Percentiles rank a stretch among this genome's conserved stretches.
These are phyloP conservation scores for Nidula microcarpa DNA, from an alignment of 768 basidiomycete species.

Conservation along the genomic window DNA sequence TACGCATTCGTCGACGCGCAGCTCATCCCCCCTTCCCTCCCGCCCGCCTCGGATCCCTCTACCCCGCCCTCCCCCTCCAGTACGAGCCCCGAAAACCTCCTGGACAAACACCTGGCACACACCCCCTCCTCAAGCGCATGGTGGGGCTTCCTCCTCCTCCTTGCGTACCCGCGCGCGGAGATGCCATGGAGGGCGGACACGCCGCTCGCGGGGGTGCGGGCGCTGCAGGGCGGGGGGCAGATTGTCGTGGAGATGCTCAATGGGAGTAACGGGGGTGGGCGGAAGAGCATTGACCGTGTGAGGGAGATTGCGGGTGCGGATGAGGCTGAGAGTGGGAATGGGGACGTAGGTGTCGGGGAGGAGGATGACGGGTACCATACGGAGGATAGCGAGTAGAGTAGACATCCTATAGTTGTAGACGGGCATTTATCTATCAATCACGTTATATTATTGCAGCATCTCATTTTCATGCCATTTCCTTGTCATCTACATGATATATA, in stretches of 20 bases:
- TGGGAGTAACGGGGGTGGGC: conserved; percentile 11
- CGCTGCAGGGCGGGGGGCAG: conserved; percentile 56
- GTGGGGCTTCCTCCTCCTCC: conserved; percentile 72
- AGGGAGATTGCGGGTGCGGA: not conserved
- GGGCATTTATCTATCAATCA: too few relatives aligned
- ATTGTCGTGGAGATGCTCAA: conserved; percentile 54
- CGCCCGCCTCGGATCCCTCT: conserved; percentile 35
- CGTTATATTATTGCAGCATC: too few relatives aligned
- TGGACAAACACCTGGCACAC: conserved; percentile 22
- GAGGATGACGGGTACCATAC: conserved; percentile 58
- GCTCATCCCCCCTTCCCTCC: conserved; percentile 39
- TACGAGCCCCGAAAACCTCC: conserved; percentile 29
- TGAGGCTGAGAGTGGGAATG: not conserved
- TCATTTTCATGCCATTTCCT: too few relatives aligned
- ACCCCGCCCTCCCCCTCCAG: conserved; percentile 22
- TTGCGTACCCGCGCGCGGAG: conserved; percentile 68
- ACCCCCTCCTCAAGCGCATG: conserved; percentile 33
- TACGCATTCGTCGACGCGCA: conserved; percentile 74
- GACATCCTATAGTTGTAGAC: too few relatives aligned
- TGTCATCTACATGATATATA: too few relatives aligned
- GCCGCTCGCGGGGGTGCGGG: conserved; percentile 42
- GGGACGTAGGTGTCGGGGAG: conserved; percentile 11
- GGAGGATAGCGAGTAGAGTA: conserved; percentile 38
- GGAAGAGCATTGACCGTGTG: conserved; percentile 9
- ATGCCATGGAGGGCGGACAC: conserved; percentile 44